phyloP scores from a whole-genome alignment of 2,329 filamentous ascomycete genomes.

The Remersonia thermophila region DNA sequence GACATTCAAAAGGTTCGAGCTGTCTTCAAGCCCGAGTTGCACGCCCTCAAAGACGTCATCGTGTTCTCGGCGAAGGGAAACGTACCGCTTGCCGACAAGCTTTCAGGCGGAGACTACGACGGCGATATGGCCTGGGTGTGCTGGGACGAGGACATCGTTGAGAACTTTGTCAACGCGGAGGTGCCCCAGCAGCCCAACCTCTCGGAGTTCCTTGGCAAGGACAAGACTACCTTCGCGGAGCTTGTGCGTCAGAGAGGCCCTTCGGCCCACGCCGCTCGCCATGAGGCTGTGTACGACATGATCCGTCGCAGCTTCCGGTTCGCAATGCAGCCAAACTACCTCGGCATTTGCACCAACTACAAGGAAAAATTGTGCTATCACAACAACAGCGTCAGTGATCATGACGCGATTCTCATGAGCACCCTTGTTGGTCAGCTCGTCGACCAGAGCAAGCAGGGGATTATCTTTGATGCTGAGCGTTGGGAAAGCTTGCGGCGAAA shows the following conservation, averaged over 20 bases:
- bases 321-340: constrained; percentile 40
- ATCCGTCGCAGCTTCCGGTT: constrained; percentile 44
- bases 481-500: constrained; percentile 28
- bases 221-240: constrained; percentile 33
- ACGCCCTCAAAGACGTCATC: constrained; percentile 63
- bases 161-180: constrained; percentile 52
- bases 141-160: constrained; percentile 55
- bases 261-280: neutral
- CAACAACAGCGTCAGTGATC: constrained; percentile 35
- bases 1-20: constrained; percentile 59
- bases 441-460: constrained; percentile 45
- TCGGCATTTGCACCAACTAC: constrained; percentile 53
- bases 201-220: constrained; percentile 36
- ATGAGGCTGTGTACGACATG: constrained; percentile 30
- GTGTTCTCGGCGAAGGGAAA: constrained; percentile 58
- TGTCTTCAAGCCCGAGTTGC: constrained; percentile 46
- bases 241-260: constrained; percentile 21
- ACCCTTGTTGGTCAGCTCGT: constrained; percentile 41
- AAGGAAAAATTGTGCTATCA: constrained; percentile 53
- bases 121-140: constrained; percentile 69
- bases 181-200: constrained; percentile 34
- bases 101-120: constrained; percentile 74
- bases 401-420: constrained; percentile 36
- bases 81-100: constrained; percentile 51
- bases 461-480: constrained; percentile 32